These are phyloP conservation scores for Mariannaea elegans DNA, from an alignment of 2,329 filamentous ascomycete species.

Conservation along the genomic window DNA sequence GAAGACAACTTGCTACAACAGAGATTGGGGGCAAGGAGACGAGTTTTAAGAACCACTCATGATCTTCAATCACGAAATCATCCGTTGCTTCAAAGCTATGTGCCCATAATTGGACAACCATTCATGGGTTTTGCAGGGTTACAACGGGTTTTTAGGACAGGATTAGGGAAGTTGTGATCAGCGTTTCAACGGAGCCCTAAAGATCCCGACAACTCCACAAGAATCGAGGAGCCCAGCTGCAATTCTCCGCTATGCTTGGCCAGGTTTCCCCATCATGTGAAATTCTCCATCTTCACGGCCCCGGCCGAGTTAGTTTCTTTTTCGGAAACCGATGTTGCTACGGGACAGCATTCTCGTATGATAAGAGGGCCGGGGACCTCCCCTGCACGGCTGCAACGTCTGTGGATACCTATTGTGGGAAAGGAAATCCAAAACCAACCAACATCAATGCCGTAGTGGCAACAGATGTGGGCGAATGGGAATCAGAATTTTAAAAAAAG, in stretches of 20 bases:
- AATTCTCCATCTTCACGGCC: not conserved
- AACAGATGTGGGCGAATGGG: not conserved
- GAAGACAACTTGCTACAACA: not conserved
- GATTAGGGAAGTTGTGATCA: not conserved
- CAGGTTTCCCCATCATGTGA: too few species aligned
- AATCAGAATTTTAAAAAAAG: not conserved
- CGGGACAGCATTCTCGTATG: slow-evolving; percentile 1
- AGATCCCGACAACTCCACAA: not conserved
- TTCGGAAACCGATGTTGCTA: not conserved
- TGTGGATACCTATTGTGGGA: not conserved
- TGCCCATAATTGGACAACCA: not conserved
- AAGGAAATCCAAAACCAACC: not conserved
- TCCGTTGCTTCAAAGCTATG: not conserved
- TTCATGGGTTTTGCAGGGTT: not conserved
- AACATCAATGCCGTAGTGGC: not conserved
- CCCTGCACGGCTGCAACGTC: not conserved
- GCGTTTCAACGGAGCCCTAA: not conserved
- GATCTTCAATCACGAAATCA: not conserved
- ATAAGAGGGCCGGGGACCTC: not conserved
- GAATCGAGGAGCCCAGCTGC: too few species aligned
- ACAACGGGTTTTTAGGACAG: not conserved
- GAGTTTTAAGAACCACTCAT: not conserved
- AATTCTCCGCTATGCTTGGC: too few species aligned
- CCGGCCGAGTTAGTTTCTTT: not conserved
- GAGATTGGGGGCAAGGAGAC: not conserved